Evolutionary conservation across 2,329 filamentous ascomycete genomes (phyloP).

Genomic region (Ophiosphaerella korrae): DNA sequence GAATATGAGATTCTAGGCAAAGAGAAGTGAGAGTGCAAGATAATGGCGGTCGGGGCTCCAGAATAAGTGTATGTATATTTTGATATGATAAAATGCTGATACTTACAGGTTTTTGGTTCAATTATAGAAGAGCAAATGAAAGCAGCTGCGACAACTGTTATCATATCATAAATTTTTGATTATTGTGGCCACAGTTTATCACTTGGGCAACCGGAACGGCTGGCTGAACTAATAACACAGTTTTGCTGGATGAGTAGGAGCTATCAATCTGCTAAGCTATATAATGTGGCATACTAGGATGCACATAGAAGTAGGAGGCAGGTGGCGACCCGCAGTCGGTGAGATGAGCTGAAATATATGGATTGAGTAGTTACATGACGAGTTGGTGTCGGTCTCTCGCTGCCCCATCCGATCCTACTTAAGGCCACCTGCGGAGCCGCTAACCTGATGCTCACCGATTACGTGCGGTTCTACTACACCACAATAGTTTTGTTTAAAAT

Average conservation of each 20-base stretch:
- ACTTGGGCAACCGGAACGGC: constrained; percentile 23
- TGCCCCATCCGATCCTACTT: too few species aligned
- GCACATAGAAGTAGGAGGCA: too few species aligned
- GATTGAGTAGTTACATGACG: too few species aligned
- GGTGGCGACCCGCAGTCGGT: too few species aligned
- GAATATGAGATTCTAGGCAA: constrained; percentile 23
- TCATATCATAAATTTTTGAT: constrained; percentile 30
- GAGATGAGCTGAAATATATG: too few species aligned
- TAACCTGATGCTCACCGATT: too few species aligned
- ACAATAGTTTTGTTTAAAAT: not conserved
- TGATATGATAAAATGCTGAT: not conserved
- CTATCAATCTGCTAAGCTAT: not conserved
- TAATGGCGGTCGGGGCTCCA: constrained; percentile 28
- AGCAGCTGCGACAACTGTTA: constrained; percentile 35
- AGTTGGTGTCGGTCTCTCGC: too few species aligned
- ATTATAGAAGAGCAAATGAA: constrained; percentile 32
- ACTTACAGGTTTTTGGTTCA: constrained; percentile 20
- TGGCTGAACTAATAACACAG: constrained; percentile 19
- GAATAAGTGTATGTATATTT: constrained; percentile 10
- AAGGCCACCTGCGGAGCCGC: too few species aligned
- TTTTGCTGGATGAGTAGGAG: constrained; percentile 6
- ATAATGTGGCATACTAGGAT: too few species aligned
- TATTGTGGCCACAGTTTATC: constrained; percentile 24
- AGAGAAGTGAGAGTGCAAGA: constrained; percentile 20
- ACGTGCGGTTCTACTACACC: too few species aligned